These are phyloP conservation scores for Puccinia hordei DNA, from an alignment of 1,284 basidiomycete genomes.

Conservation along the genomic window DNA sequence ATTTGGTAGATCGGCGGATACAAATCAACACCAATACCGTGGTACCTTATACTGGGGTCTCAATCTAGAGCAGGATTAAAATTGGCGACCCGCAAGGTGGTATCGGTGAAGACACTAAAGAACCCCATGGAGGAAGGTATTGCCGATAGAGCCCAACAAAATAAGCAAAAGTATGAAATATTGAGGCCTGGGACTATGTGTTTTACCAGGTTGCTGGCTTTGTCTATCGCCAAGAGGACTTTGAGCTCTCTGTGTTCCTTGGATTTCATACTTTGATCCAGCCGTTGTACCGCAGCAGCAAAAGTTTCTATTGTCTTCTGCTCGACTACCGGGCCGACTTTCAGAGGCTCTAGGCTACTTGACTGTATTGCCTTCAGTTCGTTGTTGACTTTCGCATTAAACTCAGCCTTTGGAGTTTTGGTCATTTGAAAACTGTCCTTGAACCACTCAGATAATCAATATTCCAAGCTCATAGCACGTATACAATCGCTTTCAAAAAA, in stretches of 20 bases:
- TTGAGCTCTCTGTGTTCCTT: background rate
- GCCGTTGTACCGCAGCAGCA: background rate
- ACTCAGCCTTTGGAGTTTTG: background rate
- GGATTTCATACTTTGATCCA: background rate
- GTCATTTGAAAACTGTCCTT: conserved; percentile 1
- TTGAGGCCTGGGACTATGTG: no score
- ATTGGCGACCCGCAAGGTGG: background rate
- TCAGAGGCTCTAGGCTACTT: background rate
- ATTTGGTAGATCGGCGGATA: conserved; percentile 15
- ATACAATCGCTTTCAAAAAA: background rate
- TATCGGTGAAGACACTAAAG: conserved; percentile 10
- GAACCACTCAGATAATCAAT: background rate
- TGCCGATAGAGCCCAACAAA: background rate
- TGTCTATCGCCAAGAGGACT: conserved; percentile 12
- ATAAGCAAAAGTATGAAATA: background rate
- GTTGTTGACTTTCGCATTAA: background rate
- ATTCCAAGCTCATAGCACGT: background rate
- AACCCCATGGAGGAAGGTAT: background rate
- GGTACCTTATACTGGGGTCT: conserved; percentile 3
- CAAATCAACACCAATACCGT: background rate
- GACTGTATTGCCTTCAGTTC: background rate
- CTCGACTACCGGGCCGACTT: background rate
- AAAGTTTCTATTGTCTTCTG: background rate
- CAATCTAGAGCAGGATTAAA: background rate
- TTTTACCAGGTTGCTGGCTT: background rate